Evolutionary conservation across 1,284 basidiomycete genomes (phyloP), one percentile per base, ranked within the genome.

Genomic region (Pyrrhoderma noxium): DNA sequence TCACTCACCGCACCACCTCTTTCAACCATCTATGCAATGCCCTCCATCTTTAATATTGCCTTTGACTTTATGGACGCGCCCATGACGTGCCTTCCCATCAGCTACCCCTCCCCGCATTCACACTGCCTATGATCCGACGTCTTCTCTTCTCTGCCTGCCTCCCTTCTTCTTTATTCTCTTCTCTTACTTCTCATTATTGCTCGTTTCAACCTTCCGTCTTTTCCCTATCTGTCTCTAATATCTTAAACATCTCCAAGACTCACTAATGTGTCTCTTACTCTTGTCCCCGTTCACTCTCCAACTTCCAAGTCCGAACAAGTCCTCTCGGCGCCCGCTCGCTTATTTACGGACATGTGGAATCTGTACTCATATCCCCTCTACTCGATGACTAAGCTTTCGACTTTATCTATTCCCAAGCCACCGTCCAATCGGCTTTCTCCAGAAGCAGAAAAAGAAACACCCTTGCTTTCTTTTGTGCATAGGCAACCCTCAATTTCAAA

Each of bases 131-230:
- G 38, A 16, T 40, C 38, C 38, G 38, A 40, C 27, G 38, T 21
- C n/a, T 40, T 21, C 19, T 21, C 38, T 40, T 31, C 27, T 11
- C 11, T n/a, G n/a, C n/a, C n/a, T n/a, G n/a, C n/a, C n/a, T n/a
- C 23, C 37, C n/a, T n/a, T n/a, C n/a, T n/a, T n/a, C n/a, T n/a
- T n/a, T n/a, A n/a, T 7, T 42, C 41, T 22, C 38, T 27, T 49
- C 47, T 41, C 41, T 38, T 21, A 19, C 23, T 40, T 18, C 47
- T 27, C 35, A 21, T 41, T 38, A 49, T n/a, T 40, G 22, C 38
- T 39, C 47, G 13, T 13, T 41, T 9, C 47, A 42, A 41, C 27
- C 42, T 38, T 18, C 27, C 47, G 13, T 23, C 47, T 27, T 31
- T 31, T 31, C 27, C 27, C 27, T 31, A 31, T 31, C 27, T 31